A percentile compares a stretch with the other conserved stretches of the same genome.
These are phyloP conservation scores for Dactylorhiza incarnata DNA, from an alignment of 106 monocot genomes.

Conservation along the genomic window DNA sequence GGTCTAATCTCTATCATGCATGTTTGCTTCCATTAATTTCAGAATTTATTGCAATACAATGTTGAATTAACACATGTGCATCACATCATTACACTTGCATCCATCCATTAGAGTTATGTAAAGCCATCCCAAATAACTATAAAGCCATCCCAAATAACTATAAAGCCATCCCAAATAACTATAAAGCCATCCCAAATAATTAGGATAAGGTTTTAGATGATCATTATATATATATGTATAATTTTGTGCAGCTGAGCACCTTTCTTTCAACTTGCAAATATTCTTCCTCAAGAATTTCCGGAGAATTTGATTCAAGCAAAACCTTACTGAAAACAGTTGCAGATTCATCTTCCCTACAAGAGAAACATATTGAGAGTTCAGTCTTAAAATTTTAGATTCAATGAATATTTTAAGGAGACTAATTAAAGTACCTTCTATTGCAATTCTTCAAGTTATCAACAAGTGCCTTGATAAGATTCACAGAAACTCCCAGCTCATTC, in stretches of 20 bases:
- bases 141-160: too few species aligned
- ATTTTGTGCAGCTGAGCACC: conserved; percentile 20
- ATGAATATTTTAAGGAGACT: not conserved
- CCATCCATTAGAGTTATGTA: too few species aligned
- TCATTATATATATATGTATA: too few species aligned
- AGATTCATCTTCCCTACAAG: conserved; percentile 27
- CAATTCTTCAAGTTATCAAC: conserved; percentile 67
- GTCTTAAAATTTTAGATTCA: not conserved
- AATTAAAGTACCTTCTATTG: conserved; percentile 38
- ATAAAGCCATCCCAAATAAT: too few species aligned
- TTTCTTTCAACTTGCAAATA: conserved; percentile 71
- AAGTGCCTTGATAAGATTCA: conserved; percentile 41
- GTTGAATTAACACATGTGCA: too few species aligned
- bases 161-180: too few species aligned
- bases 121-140: too few species aligned
- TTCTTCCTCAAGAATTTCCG: conserved; percentile 61
- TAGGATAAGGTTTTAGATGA: too few species aligned
- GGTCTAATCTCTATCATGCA: too few species aligned
- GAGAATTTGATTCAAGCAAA: conserved; percentile 36
- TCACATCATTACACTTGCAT: too few species aligned
- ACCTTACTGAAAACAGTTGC: conserved; percentile 17
- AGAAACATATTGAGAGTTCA: not conserved
- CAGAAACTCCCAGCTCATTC: conserved; percentile 51
- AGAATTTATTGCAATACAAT: too few species aligned
- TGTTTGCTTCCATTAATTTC: too few species aligned